Percentiles rank a stretch among this genome's conserved stretches.
phyloP scores from a whole-genome alignment of 345 rosid species.

The Boechera retrofracta region DNA sequence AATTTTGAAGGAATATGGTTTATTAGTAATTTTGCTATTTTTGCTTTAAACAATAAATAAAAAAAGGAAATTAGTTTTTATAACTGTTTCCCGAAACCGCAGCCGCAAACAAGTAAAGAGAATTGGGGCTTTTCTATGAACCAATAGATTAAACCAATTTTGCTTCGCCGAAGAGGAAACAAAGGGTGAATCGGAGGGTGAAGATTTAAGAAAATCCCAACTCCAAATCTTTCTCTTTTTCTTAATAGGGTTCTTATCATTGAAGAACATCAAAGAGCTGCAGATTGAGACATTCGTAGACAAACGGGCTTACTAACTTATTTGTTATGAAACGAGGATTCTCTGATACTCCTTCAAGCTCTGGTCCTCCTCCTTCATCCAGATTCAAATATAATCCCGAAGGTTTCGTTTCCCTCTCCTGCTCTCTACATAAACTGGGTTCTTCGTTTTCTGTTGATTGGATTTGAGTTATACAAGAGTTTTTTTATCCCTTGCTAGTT shows the following conservation, averaged over 20 bases:
- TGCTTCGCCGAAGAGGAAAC: background rate
- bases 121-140: background rate
- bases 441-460: slow-evolving; percentile 23
- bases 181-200: slow-evolving; percentile 3
- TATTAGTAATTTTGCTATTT: no score
- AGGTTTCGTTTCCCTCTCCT: slow-evolving; percentile 46
- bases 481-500: background rate
- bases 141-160: background rate
- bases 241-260: background rate
- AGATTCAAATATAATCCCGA: slow-evolving; percentile 68
- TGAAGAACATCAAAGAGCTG: slow-evolving; percentile 17
- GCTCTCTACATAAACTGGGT: background rate
- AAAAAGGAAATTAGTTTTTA: no score
- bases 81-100: background rate
- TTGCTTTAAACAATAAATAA: no score
- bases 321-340: slow-evolving; percentile 74
- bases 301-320: background rate
- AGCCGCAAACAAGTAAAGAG: slow-evolving; percentile 24
- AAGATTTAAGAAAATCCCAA: background rate
- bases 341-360: slow-evolving; percentile 66
- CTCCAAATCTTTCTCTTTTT: background rate
- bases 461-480: slow-evolving; percentile 3
- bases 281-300: background rate
- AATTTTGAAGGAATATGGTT: no score
- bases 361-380: slow-evolving; percentile 70